Conservation (phyloP, 2,329 filamentous ascomycete species). For the Trichoderma sp. region DNA sequence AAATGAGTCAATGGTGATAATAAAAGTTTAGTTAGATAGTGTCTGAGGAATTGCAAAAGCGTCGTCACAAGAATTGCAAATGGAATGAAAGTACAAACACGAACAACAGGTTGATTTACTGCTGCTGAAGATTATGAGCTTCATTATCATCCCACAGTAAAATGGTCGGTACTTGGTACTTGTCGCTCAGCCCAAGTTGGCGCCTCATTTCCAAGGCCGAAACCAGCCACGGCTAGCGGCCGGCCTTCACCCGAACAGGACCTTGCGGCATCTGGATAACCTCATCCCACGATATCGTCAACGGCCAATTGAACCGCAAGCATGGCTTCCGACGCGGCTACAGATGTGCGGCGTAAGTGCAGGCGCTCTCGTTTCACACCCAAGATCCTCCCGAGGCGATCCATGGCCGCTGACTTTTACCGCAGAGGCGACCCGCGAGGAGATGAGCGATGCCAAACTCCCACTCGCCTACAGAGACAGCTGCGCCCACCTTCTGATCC, state of each 20-base stretch:
- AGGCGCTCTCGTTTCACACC: not conserved
- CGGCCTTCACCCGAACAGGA: conserved; percentile 23
- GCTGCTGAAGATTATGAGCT: not conserved
- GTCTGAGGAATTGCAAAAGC: not conserved
- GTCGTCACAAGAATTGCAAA: not conserved
- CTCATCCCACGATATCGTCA: conserved; percentile 25
- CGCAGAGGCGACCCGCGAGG: conserved; percentile 77
- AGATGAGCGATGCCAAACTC: conserved; percentile 89
- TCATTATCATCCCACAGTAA: not conserved
- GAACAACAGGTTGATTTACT: not conserved
- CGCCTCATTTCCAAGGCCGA: conserved; percentile 18
- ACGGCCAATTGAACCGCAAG: conserved; percentile 41
- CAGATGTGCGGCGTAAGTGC: conserved; percentile 44
- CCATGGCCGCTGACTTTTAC: not conserved
- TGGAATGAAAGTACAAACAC: not conserved
- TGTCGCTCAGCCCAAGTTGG: not conserved
- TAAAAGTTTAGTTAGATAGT: not conserved
- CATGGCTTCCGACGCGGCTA: conserved; percentile 42
- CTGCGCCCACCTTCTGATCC: conserved; percentile 92
- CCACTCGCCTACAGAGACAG: conserved; percentile 92
- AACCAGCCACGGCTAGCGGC: not conserved
- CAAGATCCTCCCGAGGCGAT: not conserved
- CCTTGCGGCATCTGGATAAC: conserved; percentile 11
- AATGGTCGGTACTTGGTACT: not conserved
- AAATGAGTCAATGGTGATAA: not conserved